Evolutionary conservation across 768 basidiomycete genomes (phyloP).

Genomic region (Mrakia gelida): DNA sequence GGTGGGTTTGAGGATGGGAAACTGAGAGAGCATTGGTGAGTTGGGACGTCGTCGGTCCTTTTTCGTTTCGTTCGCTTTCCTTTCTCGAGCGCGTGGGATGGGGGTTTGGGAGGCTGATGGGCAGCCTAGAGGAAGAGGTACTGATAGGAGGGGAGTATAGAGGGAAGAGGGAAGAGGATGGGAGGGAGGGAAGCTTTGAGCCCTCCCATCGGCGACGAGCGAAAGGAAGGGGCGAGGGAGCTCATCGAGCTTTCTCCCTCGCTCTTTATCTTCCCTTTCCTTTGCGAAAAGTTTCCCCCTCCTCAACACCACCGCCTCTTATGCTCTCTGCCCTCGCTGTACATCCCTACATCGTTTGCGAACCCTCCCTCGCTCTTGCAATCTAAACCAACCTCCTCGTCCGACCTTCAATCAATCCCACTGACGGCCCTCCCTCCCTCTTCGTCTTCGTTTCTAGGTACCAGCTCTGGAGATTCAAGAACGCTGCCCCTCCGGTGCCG

Average conservation of each 20-base stretch:
- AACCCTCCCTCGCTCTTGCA: not conserved
- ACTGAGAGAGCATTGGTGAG: not conserved
- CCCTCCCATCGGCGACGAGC: too few relatives aligned
- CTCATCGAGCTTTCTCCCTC: too few relatives aligned
- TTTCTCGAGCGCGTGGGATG: not conserved
- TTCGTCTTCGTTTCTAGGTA: constrained; percentile 1
- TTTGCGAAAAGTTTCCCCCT: too few relatives aligned
- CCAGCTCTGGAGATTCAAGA: constrained; percentile 21
- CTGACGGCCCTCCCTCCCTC: not conserved
- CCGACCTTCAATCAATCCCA: not conserved
- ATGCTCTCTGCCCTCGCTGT: too few relatives aligned
- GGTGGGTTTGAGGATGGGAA: not conserved
- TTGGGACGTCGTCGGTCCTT: not conserved
- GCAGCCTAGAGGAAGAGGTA: not conserved
- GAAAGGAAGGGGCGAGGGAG: too few relatives aligned
- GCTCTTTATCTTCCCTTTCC: too few relatives aligned
- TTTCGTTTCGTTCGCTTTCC: not conserved
- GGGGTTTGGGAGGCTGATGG: too few relatives aligned
- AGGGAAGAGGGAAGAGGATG: too few relatives aligned
- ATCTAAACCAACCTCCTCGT: not conserved
- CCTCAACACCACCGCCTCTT: too few relatives aligned
- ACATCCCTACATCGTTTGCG: not conserved
- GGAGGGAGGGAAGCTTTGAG: too few relatives aligned
- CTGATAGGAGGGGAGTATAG: too few relatives aligned
- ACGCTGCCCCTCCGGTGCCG: constrained; percentile 13